phyloP scores from a whole-genome alignment of 2,329 filamentous ascomycete species.

The Sporothrix pallida region DNA sequence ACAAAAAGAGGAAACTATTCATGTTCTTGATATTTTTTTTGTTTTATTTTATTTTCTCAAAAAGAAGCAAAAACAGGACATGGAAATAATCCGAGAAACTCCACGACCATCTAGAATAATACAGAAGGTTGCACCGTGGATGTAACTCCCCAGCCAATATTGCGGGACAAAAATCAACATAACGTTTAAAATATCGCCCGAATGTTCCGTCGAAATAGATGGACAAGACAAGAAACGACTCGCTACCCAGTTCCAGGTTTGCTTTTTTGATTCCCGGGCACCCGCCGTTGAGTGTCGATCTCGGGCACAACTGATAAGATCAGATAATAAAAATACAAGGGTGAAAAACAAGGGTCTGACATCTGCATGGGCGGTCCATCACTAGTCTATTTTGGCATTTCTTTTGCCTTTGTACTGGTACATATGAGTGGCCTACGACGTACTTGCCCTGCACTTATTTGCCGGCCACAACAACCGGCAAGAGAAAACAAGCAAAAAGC shows the following conservation, averaged over 20 bases:
- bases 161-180: background rate
- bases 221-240: background rate
- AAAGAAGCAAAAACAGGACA: no score
- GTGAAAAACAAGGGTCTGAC: constrained; percentile 1
- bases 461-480: background rate
- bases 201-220: background rate
- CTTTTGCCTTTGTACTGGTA: background rate
- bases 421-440: no score
- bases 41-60: no score
- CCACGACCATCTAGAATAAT: background rate
- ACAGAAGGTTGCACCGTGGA: background rate
- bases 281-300: background rate
- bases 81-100: no score
- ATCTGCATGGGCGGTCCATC: background rate
- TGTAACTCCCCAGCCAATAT: background rate
- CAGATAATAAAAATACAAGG: background rate
- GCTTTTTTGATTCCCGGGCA: background rate
- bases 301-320: constrained; percentile 3
- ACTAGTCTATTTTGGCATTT: no score
- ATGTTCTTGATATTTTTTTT: no score
- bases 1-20: no score
- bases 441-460: background rate
- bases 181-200: background rate
- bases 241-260: background rate
- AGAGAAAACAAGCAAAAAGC: background rate